These are phyloP conservation scores for Heterobasidion annosum DNA, from an alignment of 1,284 basidiomycete genomes.

Conservation along the genomic window DNA sequence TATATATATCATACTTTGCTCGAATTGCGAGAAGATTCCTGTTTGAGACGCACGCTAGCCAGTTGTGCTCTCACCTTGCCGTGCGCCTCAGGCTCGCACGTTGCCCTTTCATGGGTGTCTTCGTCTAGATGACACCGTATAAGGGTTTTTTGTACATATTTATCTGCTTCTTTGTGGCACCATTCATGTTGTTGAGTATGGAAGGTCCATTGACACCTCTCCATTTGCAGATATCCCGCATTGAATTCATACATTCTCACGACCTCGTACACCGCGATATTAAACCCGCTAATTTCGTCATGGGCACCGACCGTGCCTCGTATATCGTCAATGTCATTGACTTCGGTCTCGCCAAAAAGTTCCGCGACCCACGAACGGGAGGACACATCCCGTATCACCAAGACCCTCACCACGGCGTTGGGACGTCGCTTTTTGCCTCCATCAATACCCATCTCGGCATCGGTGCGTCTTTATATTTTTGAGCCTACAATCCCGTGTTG, in stretches of 20 bases:
- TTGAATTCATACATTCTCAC: conserved; percentile 68
- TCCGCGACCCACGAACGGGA: conserved; percentile 80
- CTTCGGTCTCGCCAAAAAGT: conserved; percentile 96
- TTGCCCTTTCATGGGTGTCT: too few species aligned
- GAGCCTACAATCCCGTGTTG: neutral
- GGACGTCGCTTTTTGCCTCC: conserved; percentile 90
- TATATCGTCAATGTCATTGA: conserved; percentile 39
- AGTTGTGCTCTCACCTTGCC: too few species aligned
- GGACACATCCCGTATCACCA: conserved; percentile 89
- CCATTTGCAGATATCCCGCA: conserved; percentile 51
- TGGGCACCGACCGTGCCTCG: neutral
- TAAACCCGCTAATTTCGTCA: conserved; percentile 62
- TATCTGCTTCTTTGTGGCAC: neutral
- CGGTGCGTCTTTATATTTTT: conserved; percentile 33
- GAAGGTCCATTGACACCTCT: neutral
- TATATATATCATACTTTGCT: conserved; percentile 1
- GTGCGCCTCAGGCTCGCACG: too few species aligned
- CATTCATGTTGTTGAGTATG: neutral
- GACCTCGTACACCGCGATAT: conserved; percentile 87
- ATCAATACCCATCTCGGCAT: conserved; percentile 93
- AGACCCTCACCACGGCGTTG: conserved; percentile 84
- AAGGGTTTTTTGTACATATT: neutral
- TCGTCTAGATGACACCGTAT: too few species aligned
- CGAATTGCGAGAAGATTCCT: neutral
- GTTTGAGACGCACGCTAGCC: neutral